These are phyloP conservation scores for Bipolaris oryzae DNA, from an alignment of 2,329 filamentous ascomycete species.

Conservation along the genomic window DNA sequence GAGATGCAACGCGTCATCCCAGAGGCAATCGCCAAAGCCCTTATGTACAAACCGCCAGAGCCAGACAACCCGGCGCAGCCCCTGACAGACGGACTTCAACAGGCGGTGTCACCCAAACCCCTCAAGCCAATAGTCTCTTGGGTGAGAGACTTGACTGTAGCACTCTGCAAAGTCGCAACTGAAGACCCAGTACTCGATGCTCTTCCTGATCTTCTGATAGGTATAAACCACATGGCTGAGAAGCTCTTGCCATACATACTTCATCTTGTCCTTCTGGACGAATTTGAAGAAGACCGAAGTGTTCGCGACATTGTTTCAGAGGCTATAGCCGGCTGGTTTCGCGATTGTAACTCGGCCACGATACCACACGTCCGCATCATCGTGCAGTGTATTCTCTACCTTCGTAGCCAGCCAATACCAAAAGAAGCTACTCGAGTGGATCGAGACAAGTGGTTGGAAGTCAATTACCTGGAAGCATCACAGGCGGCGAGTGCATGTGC, in stretches of 20 bases:
- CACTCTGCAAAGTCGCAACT: conserved; percentile 58
- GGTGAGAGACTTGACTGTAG: conserved; percentile 66
- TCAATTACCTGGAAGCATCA: conserved; percentile 75
- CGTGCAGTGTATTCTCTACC: conserved; percentile 80
- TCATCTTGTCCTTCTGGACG: conserved; percentile 76
- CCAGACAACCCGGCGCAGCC: conserved; percentile 3
- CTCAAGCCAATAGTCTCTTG: conserved; percentile 53
- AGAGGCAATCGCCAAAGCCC: conserved; percentile 35
- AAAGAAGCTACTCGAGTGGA: conserved; percentile 80
- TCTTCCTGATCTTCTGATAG: conserved; percentile 68
- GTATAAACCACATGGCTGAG: conserved; percentile 72
- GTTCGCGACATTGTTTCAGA: conserved; percentile 67
- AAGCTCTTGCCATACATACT: conserved; percentile 81
- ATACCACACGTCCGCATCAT: conserved; percentile 73
- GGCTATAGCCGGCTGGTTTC: conserved; percentile 69
- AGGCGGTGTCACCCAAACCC: conserved; percentile 23
- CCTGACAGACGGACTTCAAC: conserved; percentile 21
- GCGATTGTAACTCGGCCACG: conserved; percentile 52
- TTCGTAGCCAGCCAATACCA: conserved; percentile 79
- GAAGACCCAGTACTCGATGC: conserved; percentile 72
- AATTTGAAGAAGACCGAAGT: conserved; percentile 65
- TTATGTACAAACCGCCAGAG: conserved; percentile 31
- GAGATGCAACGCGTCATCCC: conserved; percentile 43
- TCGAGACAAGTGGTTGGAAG: conserved; percentile 80
- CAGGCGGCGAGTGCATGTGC: conserved; percentile 75